Percentiles rank a stretch among this genome's conserved stretches.
These are phyloP conservation scores for Aspergillus melleus DNA, from an alignment of 2,329 filamentous ascomycete genomes.

Conservation along the genomic window DNA sequence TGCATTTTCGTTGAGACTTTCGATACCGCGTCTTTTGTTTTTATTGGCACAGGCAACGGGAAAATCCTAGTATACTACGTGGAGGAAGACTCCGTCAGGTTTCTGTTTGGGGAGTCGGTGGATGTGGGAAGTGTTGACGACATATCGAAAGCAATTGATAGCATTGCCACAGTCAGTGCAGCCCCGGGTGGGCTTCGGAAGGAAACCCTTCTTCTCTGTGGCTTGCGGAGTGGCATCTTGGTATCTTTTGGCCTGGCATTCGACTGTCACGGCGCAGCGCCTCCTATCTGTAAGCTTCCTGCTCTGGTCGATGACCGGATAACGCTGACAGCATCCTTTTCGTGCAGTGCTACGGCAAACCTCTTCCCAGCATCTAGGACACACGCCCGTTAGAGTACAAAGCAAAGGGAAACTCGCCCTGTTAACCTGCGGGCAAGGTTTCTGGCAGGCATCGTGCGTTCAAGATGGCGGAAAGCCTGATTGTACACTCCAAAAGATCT, in stretches of 20 bases:
- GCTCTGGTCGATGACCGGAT: background rate
- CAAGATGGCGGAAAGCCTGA: constrained; percentile 24
- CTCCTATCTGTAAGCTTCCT: constrained; percentile 29
- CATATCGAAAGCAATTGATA: constrained; percentile 38
- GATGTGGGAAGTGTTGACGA: constrained; percentile 23
- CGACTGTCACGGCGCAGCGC: constrained; percentile 13
- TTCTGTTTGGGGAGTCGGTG: constrained; percentile 26
- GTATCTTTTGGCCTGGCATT: constrained; percentile 37
- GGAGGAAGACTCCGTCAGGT: constrained; percentile 20
- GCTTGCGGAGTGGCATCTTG: constrained; percentile 47
- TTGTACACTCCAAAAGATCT: constrained; percentile 36
- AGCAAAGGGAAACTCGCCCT: constrained; percentile 31
- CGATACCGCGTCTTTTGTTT: constrained; percentile 29
- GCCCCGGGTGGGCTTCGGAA: background rate
- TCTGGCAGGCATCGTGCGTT: constrained; percentile 39
- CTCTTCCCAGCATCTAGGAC: constrained; percentile 32
- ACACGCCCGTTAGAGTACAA: constrained; percentile 39
- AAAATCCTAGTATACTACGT: constrained; percentile 35
- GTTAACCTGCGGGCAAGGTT: constrained; percentile 37
- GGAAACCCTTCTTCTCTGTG: constrained; percentile 41
- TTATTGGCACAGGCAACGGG: constrained; percentile 43
- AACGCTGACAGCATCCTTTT: constrained; percentile 13
- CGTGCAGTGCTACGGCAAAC: constrained; percentile 34
- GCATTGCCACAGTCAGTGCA: constrained; percentile 30
- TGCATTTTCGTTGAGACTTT: constrained; percentile 35